A percentile compares a stretch with the other conserved stretches of the same genome.
These are phyloP conservation scores for Termitomyces sp. DNA, from an alignment of 768 basidiomycete species.

Conservation along the genomic window DNA sequence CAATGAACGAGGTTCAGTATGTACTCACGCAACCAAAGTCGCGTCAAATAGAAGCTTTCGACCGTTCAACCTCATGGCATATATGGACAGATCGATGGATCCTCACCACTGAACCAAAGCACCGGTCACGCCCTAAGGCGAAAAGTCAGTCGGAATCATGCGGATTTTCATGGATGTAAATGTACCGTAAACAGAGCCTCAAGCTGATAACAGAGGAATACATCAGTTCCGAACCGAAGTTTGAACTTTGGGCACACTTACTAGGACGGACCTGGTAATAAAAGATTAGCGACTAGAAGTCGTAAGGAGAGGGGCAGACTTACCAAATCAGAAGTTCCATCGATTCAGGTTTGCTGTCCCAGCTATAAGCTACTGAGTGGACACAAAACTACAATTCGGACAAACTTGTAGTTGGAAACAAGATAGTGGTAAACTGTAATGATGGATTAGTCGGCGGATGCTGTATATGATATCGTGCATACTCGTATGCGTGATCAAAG, in stretches of 20 bases:
- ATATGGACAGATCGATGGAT: not conserved
- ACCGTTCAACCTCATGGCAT: not conserved
- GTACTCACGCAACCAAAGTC: constrained; percentile 44
- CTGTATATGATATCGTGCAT: constrained; percentile 8
- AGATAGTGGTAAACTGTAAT: constrained; percentile 17
- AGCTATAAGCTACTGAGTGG: not conserved
- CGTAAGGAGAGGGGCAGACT: not conserved
- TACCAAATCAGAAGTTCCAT: constrained; percentile 26
- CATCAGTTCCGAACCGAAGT: not conserved
- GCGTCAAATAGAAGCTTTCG: constrained; percentile 43
- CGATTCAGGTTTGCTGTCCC: constrained; percentile 19
- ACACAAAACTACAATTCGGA: not conserved
- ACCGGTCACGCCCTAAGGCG: constrained; percentile 43
- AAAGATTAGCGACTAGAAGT: not conserved
- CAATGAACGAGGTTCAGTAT: not conserved
- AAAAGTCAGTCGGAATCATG: constrained; percentile 5
- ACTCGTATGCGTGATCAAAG: constrained; percentile 44
- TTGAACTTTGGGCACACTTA: constrained; percentile 19
- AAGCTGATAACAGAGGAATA: constrained; percentile 23
- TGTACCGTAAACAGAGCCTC: constrained; percentile 45
- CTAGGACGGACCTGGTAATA: constrained; percentile 33
- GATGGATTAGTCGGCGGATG: not conserved
- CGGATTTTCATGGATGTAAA: not conserved
- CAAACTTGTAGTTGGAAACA: constrained; percentile 17
- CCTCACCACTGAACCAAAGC: constrained; percentile 49